Conservation (phyloP, 2,329 filamentous ascomycete species). For the Dactylellina drechsleri region DNA sequence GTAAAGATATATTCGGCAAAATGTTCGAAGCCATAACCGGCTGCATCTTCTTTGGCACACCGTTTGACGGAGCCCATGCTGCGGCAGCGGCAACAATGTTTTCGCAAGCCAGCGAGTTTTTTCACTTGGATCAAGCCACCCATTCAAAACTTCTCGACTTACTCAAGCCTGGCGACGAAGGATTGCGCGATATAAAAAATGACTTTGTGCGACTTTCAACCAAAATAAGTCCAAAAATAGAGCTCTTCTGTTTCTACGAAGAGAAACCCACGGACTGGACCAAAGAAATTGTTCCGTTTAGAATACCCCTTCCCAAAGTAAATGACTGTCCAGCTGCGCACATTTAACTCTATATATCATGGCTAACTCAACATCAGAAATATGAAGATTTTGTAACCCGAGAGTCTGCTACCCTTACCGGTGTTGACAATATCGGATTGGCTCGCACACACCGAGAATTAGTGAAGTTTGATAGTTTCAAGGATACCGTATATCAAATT, state of each 20-base stretch:
- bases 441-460: slow-evolving; percentile 62
- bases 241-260: slow-evolving; percentile 63
- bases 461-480: slow-evolving; percentile 64
- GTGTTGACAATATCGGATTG: slow-evolving; percentile 61
- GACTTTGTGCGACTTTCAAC: slow-evolving; percentile 62
- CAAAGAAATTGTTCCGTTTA: slow-evolving; percentile 61
- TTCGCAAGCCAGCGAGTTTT: slow-evolving; percentile 60
- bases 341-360: neutral
- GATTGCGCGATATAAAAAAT: slow-evolving; percentile 61
- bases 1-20: slow-evolving; percentile 61
- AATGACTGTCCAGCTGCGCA: neutral
- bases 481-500: slow-evolving; percentile 61
- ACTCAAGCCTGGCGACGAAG: slow-evolving; percentile 63
- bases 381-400: slow-evolving; percentile 62
- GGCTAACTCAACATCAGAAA: slow-evolving; percentile 52
- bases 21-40: slow-evolving; percentile 64
- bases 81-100: slow-evolving; percentile 62
- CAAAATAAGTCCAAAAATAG: slow-evolving; percentile 61
- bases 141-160: slow-evolving; percentile 62
- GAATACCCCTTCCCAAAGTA: slow-evolving; percentile 48
- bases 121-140: slow-evolving; percentile 58
- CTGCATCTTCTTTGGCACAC: slow-evolving; percentile 63
- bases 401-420: slow-evolving; percentile 63
- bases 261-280: slow-evolving; percentile 62
- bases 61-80: slow-evolving; percentile 62